Evolutionary conservation across 2,329 filamentous ascomycete genomes (phyloP), one percentile per base, ranked within the genome.

Genomic region (Colletotrichum sidae): DNA sequence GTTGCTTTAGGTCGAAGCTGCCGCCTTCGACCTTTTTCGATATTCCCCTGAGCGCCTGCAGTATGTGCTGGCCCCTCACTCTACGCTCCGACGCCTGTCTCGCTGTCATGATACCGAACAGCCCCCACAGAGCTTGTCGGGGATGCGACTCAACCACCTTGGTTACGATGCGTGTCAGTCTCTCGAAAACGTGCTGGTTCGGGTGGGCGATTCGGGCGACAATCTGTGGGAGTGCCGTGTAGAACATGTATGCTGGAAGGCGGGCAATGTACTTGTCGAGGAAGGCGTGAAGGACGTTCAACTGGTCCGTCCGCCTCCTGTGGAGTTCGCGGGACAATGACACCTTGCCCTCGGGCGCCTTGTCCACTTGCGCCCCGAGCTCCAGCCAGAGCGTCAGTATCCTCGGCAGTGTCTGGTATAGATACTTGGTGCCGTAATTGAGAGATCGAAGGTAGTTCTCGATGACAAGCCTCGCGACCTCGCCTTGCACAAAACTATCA

Each of bases 131-230:
- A 1, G 94, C 91, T 77, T 99, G 96, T 67, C 92, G 93, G 0
- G 96, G 95, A 76, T 97, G 92, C n/a, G 88, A 84, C 46, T 89
- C 85, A 8, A 97, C 90, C n/a, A 97, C 93, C 74, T 92, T 95
- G 67, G 91, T 81, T 60, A 99, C 94, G 69, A 98, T 95, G 39
- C 86, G 85, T 57, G 90, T 88, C 7, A 99, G 81, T 9, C 92
- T 82, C 64, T 90, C 88, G 78, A 93, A 96, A 2, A 97, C 93
- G 1, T 89, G 87, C 4, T 78, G 78, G 75, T 97, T 92, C 1
- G 91, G 89, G 78, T 99, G 96, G 50, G 92, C 92, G 72, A 99
- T 97, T 38, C 96, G 90, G n/a, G 95, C 96, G 61, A 99, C 92
- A 67, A 99, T 91, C 77, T 99, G 96, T 6, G 96, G 92, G 46